Percentiles rank a stretch among this genome's conserved stretches.
phyloP scores from a whole-genome alignment of 2,329 filamentous ascomycete genomes.

The Coniosporium tulheliwenetii region DNA sequence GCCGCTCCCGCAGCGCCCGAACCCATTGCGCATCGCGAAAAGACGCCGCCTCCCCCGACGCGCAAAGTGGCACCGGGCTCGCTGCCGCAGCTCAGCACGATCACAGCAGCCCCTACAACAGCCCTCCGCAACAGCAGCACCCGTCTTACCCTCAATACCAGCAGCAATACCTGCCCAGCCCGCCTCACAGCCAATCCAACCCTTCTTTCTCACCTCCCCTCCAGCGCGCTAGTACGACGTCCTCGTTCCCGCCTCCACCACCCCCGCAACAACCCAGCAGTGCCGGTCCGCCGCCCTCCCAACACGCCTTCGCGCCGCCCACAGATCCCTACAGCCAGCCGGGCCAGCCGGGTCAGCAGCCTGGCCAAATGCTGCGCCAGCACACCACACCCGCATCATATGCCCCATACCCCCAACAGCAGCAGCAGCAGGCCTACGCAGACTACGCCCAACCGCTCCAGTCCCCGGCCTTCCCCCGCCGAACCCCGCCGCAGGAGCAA shows the following conservation, averaged over 20 bases:
- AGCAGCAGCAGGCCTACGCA: slow-evolving; percentile 17
- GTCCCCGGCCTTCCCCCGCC: slow-evolving; percentile 6
- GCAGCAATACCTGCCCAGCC: slow-evolving; percentile 24
- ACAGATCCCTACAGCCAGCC: slow-evolving; percentile 1
- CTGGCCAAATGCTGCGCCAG: slow-evolving; percentile 1
- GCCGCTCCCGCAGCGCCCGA: slow-evolving; percentile 64
- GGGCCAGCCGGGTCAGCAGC: background rate
- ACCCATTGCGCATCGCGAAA: slow-evolving; percentile 55
- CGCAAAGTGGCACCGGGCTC: slow-evolving; percentile 32
- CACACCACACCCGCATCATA: slow-evolving; percentile 7
- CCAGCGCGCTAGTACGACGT: slow-evolving; percentile 17
- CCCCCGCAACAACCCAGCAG: slow-evolving; percentile 8
- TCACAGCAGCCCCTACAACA: slow-evolving; percentile 15
- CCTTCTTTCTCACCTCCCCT: slow-evolving; percentile 16
- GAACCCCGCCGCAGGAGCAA: slow-evolving; percentile 7
- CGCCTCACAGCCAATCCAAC: slow-evolving; percentile 17
- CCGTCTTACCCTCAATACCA: slow-evolving; percentile 10
- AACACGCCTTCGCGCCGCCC: slow-evolving; percentile 21
- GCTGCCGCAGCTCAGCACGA: slow-evolving; percentile 22
- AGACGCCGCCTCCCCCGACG: slow-evolving; percentile 65
- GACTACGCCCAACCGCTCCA: slow-evolving; percentile 15
- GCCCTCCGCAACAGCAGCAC: slow-evolving; percentile 13
- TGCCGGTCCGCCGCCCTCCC: slow-evolving; percentile 9
- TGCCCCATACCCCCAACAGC: slow-evolving; percentile 5
- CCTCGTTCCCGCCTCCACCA: slow-evolving; percentile 18